Evolutionary conservation across 495 filamentous ascomycete species (phyloP).

Genomic region (Penicillium cinerascens): DNA sequence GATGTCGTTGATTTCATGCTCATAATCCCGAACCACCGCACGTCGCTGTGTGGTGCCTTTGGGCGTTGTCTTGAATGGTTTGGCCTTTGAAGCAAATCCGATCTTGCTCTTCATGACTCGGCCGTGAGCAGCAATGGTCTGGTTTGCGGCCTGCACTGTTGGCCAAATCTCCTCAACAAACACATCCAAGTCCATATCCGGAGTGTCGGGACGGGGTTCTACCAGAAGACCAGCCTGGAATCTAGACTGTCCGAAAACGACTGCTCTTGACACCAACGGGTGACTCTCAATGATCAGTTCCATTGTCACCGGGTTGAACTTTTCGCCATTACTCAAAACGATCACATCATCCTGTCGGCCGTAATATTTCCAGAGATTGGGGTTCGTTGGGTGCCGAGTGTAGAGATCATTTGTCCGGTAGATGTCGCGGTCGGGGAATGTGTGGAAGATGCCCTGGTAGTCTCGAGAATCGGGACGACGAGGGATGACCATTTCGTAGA

Average conservation of each 20-base stretch:
- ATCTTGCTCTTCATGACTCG: constrained; percentile 25
- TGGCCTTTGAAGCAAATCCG: constrained; percentile 39
- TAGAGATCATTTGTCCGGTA: constrained; percentile 59
- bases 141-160: constrained; percentile 45
- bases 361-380: constrained; percentile 29
- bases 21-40: constrained; percentile 21
- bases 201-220: constrained; percentile 17
- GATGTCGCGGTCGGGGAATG: constrained; percentile 49
- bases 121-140: constrained; percentile 28
- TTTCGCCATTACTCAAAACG: constrained; percentile 36
- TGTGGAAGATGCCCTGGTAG: constrained; percentile 52
- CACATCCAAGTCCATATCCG: constrained; percentile 24
- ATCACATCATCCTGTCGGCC: constrained; percentile 42
- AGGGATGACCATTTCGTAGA: constrained; percentile 40
- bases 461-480: constrained; percentile 5
- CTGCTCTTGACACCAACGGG: constrained; percentile 22
- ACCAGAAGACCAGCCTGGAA: constrained; percentile 38
- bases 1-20: constrained; percentile 25
- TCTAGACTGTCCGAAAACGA: constrained; percentile 34
- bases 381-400: constrained; percentile 32
- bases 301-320: constrained; percentile 32
- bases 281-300: constrained; percentile 31
- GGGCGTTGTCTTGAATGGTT: constrained; percentile 50
- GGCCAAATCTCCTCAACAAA: constrained; percentile 41
- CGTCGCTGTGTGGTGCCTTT: constrained; percentile 48